Conservation (phyloP, 805 yeast species). For the Aciculoconidium aculeatum region DNA sequence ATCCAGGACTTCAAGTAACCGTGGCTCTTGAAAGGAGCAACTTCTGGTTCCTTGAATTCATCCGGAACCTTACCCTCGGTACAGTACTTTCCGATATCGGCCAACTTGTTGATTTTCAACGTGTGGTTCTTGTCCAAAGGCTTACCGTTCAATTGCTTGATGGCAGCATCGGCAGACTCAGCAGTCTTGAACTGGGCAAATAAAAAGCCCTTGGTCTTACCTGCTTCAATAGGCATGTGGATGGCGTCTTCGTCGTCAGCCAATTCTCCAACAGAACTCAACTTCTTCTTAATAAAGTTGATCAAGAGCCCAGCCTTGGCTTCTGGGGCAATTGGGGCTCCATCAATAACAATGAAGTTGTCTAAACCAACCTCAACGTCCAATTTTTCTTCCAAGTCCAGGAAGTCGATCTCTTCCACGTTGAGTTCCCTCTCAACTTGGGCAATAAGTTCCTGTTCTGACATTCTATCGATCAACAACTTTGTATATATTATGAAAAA, state of each 20-base stretch:
- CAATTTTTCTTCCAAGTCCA: slow-evolving; percentile 79
- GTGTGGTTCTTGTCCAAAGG: slow-evolving; percentile 93
- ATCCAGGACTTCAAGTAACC: slow-evolving; percentile 90
- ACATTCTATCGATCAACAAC: too few relatives aligned
- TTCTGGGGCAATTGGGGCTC: slow-evolving; percentile 94
- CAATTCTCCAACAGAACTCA: slow-evolving; percentile 73
- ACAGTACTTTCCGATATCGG: slow-evolving; percentile 78
- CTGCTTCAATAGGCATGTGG: slow-evolving; percentile 74
- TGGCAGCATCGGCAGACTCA: slow-evolving; percentile 69
- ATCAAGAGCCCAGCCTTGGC: slow-evolving; percentile 75
- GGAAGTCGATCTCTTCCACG: slow-evolving; percentile 60
- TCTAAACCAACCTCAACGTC: slow-evolving; percentile 59
- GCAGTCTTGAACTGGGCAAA: slow-evolving; percentile 75
- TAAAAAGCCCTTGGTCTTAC: slow-evolving; percentile 78
- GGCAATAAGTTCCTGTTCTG: slow-evolving; percentile 18
- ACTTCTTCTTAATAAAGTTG: slow-evolving; percentile 79
- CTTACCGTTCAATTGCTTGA: slow-evolving; percentile 77
- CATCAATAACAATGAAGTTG: slow-evolving; percentile 81
- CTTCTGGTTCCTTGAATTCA: slow-evolving; percentile 63
- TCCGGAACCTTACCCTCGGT: slow-evolving; percentile 54
- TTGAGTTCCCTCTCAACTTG: slow-evolving; percentile 36
- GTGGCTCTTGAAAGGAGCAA: slow-evolving; percentile 67
- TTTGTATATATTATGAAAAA: neutral
- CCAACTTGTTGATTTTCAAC: slow-evolving; percentile 72
- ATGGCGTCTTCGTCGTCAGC: slow-evolving; percentile 55